Conservation (phyloP, 306 rosid genomes). For the Gleditsia sinensis region DNA sequence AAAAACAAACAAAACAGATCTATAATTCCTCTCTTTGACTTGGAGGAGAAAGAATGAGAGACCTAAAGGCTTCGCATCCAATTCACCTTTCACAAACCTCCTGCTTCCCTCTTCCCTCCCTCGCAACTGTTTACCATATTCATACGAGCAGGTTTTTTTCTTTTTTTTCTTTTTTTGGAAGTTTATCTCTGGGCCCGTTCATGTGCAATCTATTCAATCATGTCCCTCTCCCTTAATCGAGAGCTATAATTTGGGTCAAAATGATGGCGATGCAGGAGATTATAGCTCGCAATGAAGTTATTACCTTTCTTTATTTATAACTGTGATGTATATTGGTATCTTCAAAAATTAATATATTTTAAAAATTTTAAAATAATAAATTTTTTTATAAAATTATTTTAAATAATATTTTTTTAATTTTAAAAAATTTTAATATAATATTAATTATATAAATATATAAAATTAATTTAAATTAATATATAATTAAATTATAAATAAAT, state of each 20-base stretch:
- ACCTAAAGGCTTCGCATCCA: slow-evolving; percentile 26
- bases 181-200: too few relatives aligned
- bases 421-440: too few relatives aligned
- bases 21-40: background rate
- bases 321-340: too few relatives aligned
- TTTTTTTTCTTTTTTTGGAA: background rate
- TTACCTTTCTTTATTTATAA: background rate
- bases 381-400: too few relatives aligned
- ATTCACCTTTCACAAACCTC: background rate
- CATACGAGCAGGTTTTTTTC: background rate
- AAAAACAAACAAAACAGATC: slow-evolving; percentile 10
- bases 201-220: background rate
- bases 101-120: background rate
- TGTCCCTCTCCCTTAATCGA: slow-evolving; percentile 1
- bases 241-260: background rate
- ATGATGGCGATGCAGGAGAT: background rate
- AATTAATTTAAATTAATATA: too few relatives aligned
- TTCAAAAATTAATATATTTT: too few relatives aligned
- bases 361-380: too few relatives aligned
- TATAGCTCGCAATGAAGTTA: background rate
- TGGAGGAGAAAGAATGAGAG: background rate
- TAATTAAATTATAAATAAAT: too few relatives aligned
- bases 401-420: too few relatives aligned
- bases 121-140: background rate
- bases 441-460: too few relatives aligned